Conservation (phyloP, 225 moss, liverwort and hornwort species). For the Marchantia paleacea region DNA sequence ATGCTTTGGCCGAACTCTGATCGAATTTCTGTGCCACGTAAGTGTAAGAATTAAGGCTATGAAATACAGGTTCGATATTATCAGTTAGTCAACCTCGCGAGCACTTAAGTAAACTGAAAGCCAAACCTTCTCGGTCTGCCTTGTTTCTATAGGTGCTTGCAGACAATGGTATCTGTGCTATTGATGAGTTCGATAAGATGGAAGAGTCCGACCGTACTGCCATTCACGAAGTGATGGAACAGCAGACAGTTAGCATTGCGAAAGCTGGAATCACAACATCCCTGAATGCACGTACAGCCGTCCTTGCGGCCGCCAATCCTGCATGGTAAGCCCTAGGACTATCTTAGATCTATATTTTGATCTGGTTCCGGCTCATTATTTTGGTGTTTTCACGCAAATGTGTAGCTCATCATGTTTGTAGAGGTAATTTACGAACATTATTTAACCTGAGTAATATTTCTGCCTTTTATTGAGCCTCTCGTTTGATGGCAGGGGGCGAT, state of each 20-base stretch:
- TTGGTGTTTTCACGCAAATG: too few species aligned
- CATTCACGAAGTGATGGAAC: slow-evolving; percentile 99
- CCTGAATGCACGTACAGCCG: slow-evolving; percentile 90
- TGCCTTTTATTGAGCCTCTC: background rate
- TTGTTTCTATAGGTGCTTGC: slow-evolving; percentile 62
- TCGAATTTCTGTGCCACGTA: too few species aligned
- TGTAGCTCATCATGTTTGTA: background rate
- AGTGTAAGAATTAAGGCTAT: too few species aligned
- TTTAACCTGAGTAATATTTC: too few species aligned
- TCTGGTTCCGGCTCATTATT: background rate
- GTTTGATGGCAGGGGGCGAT: slow-evolving; percentile 64
- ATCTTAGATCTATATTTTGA: background rate
- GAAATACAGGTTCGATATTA: too few species aligned
- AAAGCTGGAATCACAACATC: slow-evolving; percentile 99
- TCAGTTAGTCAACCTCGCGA: too few species aligned
- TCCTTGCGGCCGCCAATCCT: slow-evolving; percentile 98
- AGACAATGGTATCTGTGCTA: slow-evolving; percentile 95
- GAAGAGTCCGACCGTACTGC: slow-evolving; percentile 94
- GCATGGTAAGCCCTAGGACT: slow-evolving; percentile 54
- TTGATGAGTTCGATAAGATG: slow-evolving; percentile 99
- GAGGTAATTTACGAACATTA: background rate
- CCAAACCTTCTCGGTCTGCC: slow-evolving; percentile 11
- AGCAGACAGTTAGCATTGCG: slow-evolving; percentile 98
- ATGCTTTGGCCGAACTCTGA: too few species aligned
- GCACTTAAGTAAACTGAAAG: background rate